A percentile compares a stretch with the other conserved stretches of the same genome.
Evolutionary conservation across 345 rosid species (phyloP).

Genomic region (Brassica nigra): DNA sequence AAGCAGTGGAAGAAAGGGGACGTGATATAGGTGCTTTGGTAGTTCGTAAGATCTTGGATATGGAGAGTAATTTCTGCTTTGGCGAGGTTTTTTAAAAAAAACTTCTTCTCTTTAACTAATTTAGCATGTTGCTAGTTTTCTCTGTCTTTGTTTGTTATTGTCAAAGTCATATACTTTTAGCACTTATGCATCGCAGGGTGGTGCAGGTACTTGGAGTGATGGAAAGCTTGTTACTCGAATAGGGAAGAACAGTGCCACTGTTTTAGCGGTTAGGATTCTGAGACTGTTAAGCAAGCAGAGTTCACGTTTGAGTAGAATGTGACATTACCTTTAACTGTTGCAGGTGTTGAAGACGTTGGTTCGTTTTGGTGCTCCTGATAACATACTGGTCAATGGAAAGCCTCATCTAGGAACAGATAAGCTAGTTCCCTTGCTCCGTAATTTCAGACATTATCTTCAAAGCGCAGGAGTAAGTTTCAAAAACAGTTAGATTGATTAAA

Average conservation of each 20-base stretch:
- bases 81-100: constrained; percentile 76
- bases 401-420: constrained; percentile 97
- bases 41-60: constrained; percentile 72
- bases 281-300: not conserved
- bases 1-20: constrained; percentile 90
- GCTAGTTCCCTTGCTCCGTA: constrained; percentile 77
- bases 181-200: constrained; percentile 94
- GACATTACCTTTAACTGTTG: constrained; percentile 17
- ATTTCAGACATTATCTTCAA: constrained; percentile 80
- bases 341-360: constrained; percentile 92
- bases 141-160: not conserved
- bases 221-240: constrained; percentile 97
- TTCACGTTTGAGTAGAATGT: constrained; percentile 11
- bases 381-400: constrained; percentile 81
- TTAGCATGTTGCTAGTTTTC: constrained; percentile 7
- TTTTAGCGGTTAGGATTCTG: constrained; percentile 65
- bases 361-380: constrained; percentile 89
- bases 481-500: constrained; percentile 13
- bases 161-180: constrained; percentile 41
- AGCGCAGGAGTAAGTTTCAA: constrained; percentile 65
- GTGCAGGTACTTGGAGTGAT: constrained; percentile 99
- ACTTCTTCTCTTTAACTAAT: constrained; percentile 2
- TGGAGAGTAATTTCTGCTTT: constrained; percentile 97
- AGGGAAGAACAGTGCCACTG: constrained; percentile 88
- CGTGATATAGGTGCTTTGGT: constrained; percentile 89